Conservation (phyloP, 1,284 basidiomycete species). For the Mycena sp. region DNA sequence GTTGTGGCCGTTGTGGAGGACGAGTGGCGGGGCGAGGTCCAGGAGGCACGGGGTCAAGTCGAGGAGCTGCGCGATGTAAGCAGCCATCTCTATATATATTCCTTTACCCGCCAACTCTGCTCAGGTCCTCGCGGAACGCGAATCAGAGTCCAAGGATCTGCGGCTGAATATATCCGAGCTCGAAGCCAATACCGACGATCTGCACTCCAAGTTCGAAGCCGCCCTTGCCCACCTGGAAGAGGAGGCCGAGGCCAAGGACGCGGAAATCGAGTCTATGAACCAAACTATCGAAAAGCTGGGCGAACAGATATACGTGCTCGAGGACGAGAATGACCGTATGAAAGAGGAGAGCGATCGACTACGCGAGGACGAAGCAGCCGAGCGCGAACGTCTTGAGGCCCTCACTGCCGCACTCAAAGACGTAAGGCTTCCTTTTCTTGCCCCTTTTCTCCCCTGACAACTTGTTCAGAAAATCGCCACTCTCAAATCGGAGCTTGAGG, state of each 20-base stretch:
- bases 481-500: conserved; percentile 70
- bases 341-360: conserved; percentile 44
- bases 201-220: conserved; percentile 78
- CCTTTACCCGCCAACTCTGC: background rate
- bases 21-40: conserved; percentile 82
- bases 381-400: conserved; percentile 78
- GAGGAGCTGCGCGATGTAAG: conserved; percentile 82
- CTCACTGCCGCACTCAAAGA: conserved; percentile 82
- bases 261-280: conserved; percentile 63
- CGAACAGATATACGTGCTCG: conserved; percentile 63
- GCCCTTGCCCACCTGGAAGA: conserved; percentile 77
- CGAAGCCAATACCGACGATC: conserved; percentile 73
- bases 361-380: conserved; percentile 72
- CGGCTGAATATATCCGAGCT: conserved; percentile 77
- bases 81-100: background rate
- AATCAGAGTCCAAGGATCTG: conserved; percentile 77
- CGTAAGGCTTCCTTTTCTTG: conserved; percentile 49
- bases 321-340: conserved; percentile 66
- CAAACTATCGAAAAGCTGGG: conserved; percentile 57
- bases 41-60: conserved; percentile 73
- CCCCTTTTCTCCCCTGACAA: background rate
- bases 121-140: conserved; percentile 78
- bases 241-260: conserved; percentile 76
- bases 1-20: conserved; percentile 77
- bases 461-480: conserved; percentile 66